A percentile compares a stretch with the other conserved stretches of the same genome.
Evolutionary conservation across 2,329 filamentous ascomycete genomes (phyloP).

Genomic region (Cladophialophora psammophila): DNA sequence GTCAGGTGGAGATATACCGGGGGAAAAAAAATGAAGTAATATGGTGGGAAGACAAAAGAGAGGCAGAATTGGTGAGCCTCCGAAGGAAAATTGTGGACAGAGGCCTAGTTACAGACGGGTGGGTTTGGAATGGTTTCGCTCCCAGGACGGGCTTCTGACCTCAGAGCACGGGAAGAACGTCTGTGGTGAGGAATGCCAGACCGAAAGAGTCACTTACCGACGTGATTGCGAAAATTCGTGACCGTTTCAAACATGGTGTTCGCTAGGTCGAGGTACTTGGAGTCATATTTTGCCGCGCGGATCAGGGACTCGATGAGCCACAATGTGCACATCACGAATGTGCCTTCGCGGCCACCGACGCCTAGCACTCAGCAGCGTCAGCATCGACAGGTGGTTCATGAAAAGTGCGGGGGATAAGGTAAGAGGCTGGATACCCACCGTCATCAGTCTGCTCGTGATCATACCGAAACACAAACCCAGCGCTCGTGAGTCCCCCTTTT

Average conservation of each 20-base stretch:
- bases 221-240: slow-evolving; percentile 76
- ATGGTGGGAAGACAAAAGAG: too few relatives aligned
- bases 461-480: slow-evolving; percentile 78
- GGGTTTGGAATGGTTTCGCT: too few relatives aligned
- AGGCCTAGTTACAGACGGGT: too few relatives aligned
- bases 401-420: slow-evolving; percentile 9
- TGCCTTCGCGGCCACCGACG: slow-evolving; percentile 76
- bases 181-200: background rate
- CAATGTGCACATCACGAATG: slow-evolving; percentile 83
- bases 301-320: slow-evolving; percentile 83
- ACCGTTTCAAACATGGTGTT: slow-evolving; percentile 80
- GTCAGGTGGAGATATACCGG: too few relatives aligned
- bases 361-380: slow-evolving; percentile 54
- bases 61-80: too few relatives aligned
- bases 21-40: too few relatives aligned
- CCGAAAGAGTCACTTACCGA: slow-evolving; percentile 51
- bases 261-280: slow-evolving; percentile 53
- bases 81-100: too few relatives aligned
- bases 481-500: slow-evolving; percentile 76
- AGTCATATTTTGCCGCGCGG: slow-evolving; percentile 48
- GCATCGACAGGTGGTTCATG: background rate
- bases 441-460: slow-evolving; percentile 73
- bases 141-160: too few relatives aligned
- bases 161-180: too few relatives aligned
- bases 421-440: slow-evolving; percentile 55